Evolutionary conservation across 805 yeast genomes (phyloP), one percentile per base, ranked within the genome.

Genomic region (Starmera amethionina): DNA sequence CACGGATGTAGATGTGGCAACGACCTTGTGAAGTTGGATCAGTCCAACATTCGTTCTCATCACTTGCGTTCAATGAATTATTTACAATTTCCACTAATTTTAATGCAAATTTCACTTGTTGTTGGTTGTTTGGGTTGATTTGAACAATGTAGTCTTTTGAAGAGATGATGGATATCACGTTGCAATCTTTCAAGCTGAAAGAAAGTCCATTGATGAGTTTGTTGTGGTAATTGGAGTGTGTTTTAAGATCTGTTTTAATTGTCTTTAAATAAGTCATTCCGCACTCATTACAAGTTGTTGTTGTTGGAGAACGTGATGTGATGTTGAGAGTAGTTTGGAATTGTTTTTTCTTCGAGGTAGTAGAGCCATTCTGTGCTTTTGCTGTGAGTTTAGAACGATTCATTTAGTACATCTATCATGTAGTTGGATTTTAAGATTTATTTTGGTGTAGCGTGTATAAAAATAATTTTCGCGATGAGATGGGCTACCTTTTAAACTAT

Each of bases 11-110:
- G 4, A 79, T 60, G 49, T 72, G 80, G 2, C 78, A 70, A 32
- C 60, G 62, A 0, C 79, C 79, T 8, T 46, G 44, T 4, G 46
- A 48, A 1, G 47, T 43, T 16, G 52, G 60, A 6, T 34, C 38
- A 32, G 51, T 39, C 73, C 73, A 68, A 37, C 63, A 63, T 2
- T 52, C 57, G 42, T 66, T 64, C 43, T 66, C 71, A 49, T 67
- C 67, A 15, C 77, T 81, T 0, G 89, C 87, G 55, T 69, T 73
- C 37, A 82, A 59, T 45, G 75, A 82, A 7, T 59, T 63, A 52
- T 82, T 81, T 8, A 75, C 83, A 53, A 79, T 59, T 1, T 62
- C 59, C 42, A 82, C 54, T 4, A 78, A 51, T 27, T 67, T 69
- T 30, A 59, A 37, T 1, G 67, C 56, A 2, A 67, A 61, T 9